phyloP scores from a whole-genome alignment of 192 early-diverging fungal genomes.

The Phycomyces blakesleeanus region DNA sequence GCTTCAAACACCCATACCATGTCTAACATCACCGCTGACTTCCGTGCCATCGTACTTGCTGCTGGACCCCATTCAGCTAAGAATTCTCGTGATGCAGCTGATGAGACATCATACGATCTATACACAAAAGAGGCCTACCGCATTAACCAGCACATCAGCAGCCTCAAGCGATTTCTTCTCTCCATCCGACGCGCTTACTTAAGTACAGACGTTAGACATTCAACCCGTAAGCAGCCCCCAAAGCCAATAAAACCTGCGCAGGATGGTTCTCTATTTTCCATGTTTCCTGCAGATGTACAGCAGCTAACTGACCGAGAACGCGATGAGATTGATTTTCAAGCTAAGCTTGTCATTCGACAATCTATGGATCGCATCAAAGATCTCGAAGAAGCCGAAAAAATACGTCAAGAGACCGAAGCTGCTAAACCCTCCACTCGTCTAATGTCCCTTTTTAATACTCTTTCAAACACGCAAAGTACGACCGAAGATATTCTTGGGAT shows the following conservation, averaged over 20 bases:
- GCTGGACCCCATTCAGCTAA: constrained; percentile 9
- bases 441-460: constrained; percentile 38
- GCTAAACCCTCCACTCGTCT: constrained; percentile 25
- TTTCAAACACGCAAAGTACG: constrained; percentile 9
- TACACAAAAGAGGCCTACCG: constrained; percentile 57
- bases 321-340: constrained; percentile 65
- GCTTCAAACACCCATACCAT: constrained; percentile 1
- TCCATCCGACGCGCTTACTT: constrained; percentile 54
- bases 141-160: constrained; percentile 50
- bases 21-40: constrained; percentile 23
- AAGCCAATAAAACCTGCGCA: background rate
- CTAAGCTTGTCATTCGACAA: constrained; percentile 53
- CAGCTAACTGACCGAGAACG: constrained; percentile 58
- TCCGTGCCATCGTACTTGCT: constrained; percentile 12
- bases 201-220: constrained; percentile 16
- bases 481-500: constrained; percentile 56
- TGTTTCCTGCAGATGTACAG: constrained; percentile 19
- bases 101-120: constrained; percentile 31
- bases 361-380: constrained; percentile 56
- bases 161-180: constrained; percentile 46
- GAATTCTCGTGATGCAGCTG: constrained; percentile 1
- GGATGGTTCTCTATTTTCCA: constrained; percentile 12
- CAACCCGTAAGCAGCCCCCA: background rate
- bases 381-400: constrained; percentile 48
- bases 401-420: constrained; percentile 22